Conservation (phyloP, 768 basidiomycete species). For the Trametes gibbosa region DNA sequence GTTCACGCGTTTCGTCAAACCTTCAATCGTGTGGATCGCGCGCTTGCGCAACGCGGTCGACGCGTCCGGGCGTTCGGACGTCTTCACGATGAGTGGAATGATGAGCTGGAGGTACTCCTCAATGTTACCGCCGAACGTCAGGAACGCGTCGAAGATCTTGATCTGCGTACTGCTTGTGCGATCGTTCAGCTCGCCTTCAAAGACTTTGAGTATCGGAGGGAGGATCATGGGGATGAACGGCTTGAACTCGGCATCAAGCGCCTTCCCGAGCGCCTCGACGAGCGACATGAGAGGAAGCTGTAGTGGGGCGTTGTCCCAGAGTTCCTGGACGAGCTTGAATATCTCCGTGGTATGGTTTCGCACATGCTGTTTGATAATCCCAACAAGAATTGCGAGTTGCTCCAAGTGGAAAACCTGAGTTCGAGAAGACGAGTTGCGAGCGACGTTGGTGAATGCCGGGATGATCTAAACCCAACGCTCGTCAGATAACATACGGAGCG, state of each 20-base stretch:
- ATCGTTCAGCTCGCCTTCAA: conserved; percentile 84
- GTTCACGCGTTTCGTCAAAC: conserved; percentile 87
- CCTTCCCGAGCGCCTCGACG: conserved; percentile 89
- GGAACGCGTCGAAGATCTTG: conserved; percentile 91
- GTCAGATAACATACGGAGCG: background rate
- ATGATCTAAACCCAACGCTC: conserved; percentile 59
- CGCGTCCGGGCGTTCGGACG: conserved; percentile 81
- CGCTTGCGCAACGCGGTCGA: conserved; percentile 75
- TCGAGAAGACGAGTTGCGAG: conserved; percentile 75
- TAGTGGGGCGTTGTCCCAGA: conserved; percentile 82
- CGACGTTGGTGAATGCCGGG: conserved; percentile 89
- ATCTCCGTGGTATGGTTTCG: conserved; percentile 87
- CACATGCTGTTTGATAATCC: conserved; percentile 96
- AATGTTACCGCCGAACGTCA: conserved; percentile 93
- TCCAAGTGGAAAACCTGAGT: conserved; percentile 93
- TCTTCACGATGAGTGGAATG: conserved; percentile 89
- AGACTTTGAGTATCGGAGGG: conserved; percentile 85
- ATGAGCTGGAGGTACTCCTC: conserved; percentile 98
- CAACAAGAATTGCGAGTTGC: conserved; percentile 91
- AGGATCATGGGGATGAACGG: conserved; percentile 90
- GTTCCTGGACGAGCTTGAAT: conserved; percentile 80
- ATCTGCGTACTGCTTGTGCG: conserved; percentile 76
- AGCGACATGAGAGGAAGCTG: conserved; percentile 91
- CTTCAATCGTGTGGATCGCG: conserved; percentile 89
- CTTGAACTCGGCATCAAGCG: conserved; percentile 95